These are phyloP conservation scores for Neurospora sp. DNA, from an alignment of 495 filamentous ascomycete genomes.

Conservation along the genomic window DNA sequence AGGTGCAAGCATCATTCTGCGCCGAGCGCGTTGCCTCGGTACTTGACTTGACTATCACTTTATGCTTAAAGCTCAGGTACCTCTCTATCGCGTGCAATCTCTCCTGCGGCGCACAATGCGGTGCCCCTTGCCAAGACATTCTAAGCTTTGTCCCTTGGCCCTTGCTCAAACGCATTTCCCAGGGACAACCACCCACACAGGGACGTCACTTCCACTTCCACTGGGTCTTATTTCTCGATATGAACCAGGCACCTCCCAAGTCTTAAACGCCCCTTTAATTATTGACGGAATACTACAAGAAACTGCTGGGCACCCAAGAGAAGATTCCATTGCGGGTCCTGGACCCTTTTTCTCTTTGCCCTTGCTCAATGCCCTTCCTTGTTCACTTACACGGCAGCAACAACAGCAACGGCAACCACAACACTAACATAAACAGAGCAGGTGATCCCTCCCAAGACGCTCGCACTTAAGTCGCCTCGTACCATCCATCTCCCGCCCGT, in stretches of 20 bases:
- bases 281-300: not conserved
- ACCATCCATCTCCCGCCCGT: not conserved
- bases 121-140: not conserved
- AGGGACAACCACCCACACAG: not conserved
- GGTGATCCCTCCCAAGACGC: not conserved
- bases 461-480: not conserved
- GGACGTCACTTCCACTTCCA: not conserved
- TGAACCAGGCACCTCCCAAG: not conserved
- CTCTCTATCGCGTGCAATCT: not conserved
- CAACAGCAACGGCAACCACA: not conserved
- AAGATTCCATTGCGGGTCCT: not conserved
- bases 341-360: not conserved
- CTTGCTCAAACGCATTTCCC: not conserved
- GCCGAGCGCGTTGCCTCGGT: not conserved
- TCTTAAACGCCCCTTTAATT: not conserved
- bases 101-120: not conserved
- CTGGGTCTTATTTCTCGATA: not conserved
- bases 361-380: not conserved
- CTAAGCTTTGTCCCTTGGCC: not conserved
- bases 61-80: not conserved
- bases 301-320: not conserved
- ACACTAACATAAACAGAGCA: not conserved
- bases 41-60: not conserved
- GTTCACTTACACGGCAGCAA: not conserved
- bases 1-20: not conserved